Conservation (phyloP, 2,329 filamentous ascomycete species). For the Pyrenochaeta sp. region DNA sequence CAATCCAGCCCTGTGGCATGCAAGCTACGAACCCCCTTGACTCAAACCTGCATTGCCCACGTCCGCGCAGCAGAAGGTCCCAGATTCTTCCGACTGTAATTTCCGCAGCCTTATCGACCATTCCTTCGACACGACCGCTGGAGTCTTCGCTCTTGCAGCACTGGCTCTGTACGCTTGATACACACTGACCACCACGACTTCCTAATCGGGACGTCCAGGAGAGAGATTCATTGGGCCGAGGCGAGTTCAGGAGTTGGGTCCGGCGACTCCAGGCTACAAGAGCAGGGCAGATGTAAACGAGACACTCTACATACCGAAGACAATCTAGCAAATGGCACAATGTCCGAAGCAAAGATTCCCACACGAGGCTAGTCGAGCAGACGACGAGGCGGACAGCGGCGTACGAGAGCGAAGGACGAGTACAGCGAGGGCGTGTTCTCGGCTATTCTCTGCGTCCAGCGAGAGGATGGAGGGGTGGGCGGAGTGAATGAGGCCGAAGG, state of each 20-base stretch:
- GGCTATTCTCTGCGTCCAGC: slow-evolving; percentile 41
- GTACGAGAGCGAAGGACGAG: slow-evolving; percentile 52
- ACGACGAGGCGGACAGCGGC: slow-evolving; percentile 39
- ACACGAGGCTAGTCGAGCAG: slow-evolving; percentile 38
- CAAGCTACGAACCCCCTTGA: slow-evolving; percentile 11
- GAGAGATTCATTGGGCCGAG: slow-evolving; percentile 1
- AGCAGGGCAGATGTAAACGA: slow-evolving; percentile 13
- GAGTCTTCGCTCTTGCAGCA: neutral
- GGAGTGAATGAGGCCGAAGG: slow-evolving; percentile 32
- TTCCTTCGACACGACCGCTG: neutral
- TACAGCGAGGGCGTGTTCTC: slow-evolving; percentile 31
- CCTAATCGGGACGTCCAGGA: slow-evolving; percentile 2
- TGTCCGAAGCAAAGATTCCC: slow-evolving; percentile 27
- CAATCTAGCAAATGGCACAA: slow-evolving; percentile 28
- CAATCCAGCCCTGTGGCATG: slow-evolving; percentile 13
- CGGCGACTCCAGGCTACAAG: no score
- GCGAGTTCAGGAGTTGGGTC: neutral
- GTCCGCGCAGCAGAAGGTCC: neutral
- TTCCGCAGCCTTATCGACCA: neutral
- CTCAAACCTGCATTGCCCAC: slow-evolving; percentile 6
- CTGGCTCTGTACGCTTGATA: neutral
- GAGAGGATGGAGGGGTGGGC: slow-evolving; percentile 29
- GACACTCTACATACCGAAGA: slow-evolving; percentile 36
- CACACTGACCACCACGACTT: neutral
- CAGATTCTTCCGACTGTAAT: slow-evolving; percentile 2